Conservation (phyloP, 345 rosid genomes). For the Salix brachista region DNA sequence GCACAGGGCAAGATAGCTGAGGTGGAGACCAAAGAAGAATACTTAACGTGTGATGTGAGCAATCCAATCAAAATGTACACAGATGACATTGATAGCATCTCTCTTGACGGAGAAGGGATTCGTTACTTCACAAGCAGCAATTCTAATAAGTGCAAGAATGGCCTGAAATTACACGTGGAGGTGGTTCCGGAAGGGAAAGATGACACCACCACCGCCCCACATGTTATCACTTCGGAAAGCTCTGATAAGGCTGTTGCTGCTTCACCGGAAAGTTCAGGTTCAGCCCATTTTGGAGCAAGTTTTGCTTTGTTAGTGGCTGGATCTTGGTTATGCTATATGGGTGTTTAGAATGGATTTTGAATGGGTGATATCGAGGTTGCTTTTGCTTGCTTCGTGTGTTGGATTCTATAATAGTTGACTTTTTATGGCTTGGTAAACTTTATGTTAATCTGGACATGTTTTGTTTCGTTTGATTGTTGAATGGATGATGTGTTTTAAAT, state of each 20-base stretch:
- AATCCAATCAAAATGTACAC: constrained; percentile 49
- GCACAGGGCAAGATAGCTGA: constrained; percentile 47
- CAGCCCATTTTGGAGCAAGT: constrained; percentile 14
- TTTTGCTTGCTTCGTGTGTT: not conserved
- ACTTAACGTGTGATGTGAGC: constrained; percentile 44
- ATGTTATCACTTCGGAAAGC: not conserved
- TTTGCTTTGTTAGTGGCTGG: constrained; percentile 9
- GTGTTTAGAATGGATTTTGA: not conserved
- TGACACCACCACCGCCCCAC: not conserved
- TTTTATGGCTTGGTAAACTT: not conserved
- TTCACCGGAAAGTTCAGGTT: constrained; percentile 32
- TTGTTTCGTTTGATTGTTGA: not conserved
- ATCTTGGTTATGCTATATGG: constrained; percentile 10
- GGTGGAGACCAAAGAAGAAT: constrained; percentile 45
- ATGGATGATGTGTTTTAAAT: not conserved
- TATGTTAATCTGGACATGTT: not conserved
- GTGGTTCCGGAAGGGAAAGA: constrained; percentile 25
- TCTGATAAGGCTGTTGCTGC: constrained; percentile 20
- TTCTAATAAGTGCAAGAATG: constrained; percentile 46
- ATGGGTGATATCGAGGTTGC: not conserved
- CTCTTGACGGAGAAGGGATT: constrained; percentile 38
- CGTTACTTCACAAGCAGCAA: constrained; percentile 53
- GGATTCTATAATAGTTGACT: not conserved
- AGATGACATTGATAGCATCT: constrained; percentile 40
- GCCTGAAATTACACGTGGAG: constrained; percentile 55